phyloP scores from a whole-genome alignment of 2,329 filamentous ascomycete genomes.

The Annulohypoxylon truncatum region DNA sequence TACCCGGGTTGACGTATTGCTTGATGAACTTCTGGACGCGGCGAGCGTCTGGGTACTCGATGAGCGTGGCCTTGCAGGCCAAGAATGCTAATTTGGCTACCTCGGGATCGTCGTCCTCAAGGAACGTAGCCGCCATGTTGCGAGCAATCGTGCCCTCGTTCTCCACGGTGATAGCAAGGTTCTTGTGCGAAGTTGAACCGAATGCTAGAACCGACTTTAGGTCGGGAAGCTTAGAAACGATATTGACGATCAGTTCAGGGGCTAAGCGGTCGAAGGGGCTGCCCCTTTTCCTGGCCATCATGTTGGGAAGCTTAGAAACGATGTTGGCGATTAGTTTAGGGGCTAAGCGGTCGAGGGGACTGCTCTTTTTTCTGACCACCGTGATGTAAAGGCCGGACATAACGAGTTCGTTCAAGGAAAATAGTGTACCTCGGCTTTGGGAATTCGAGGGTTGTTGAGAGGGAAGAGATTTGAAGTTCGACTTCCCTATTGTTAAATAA shows the following conservation, averaged over 20 bases:
- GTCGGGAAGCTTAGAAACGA: conserved; percentile 8
- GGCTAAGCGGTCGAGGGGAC: no score
- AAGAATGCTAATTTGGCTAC: conserved; percentile 14
- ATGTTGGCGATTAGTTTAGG: no score
- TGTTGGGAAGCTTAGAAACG: no score
- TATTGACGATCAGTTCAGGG: background rate
- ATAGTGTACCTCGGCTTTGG: background rate
- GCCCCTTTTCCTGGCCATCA: background rate
- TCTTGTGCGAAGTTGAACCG: background rate
- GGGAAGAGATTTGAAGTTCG: background rate
- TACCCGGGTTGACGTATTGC: background rate
- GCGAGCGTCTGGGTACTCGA: background rate
- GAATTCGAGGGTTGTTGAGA: no score
- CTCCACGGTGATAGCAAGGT: background rate
- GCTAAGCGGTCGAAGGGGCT: background rate
- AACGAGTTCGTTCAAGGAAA: background rate
- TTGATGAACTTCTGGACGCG: conserved; percentile 4
- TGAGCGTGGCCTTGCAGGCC: background rate
- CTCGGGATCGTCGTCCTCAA: conserved; percentile 8
- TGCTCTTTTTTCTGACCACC: no score
- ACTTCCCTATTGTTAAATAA: no score
- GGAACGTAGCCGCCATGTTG: background rate
- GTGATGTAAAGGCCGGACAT: no score
- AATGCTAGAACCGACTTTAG: background rate
- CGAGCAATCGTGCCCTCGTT: conserved; percentile 8